These are phyloP conservation scores for Chaetoceros tenuissimus DNA, from an alignment of 108 stramenopile species.

Conservation along the genomic window DNA sequence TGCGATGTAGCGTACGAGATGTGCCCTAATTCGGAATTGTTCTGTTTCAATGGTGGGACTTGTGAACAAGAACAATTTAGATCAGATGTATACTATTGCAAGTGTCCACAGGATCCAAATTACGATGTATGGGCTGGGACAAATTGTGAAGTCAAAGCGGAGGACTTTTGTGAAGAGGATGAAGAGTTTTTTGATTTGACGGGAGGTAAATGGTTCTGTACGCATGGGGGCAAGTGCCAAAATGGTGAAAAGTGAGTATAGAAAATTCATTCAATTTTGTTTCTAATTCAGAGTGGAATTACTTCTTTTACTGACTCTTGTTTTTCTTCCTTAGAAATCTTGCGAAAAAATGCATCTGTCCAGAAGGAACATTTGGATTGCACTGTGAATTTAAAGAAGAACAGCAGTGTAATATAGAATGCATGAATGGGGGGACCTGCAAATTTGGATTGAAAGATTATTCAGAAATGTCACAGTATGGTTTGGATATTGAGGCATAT, in stretches of 20 bases:
- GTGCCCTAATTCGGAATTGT: background rate
- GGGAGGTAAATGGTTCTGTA: background rate
- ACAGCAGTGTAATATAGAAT: background rate
- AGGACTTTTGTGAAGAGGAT: background rate
- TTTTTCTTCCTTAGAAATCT: background rate
- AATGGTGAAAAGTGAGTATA: background rate
- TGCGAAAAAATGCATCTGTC: background rate
- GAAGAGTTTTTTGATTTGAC: background rate
- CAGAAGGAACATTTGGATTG: background rate
- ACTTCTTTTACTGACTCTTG: no score
- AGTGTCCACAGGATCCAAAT: background rate
- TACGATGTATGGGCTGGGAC: background rate
- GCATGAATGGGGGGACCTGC: constrained; percentile 7
- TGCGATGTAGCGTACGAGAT: background rate
- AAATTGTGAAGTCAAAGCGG: background rate
- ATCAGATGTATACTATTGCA: background rate
- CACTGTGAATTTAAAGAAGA: background rate
- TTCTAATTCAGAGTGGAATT: no score
- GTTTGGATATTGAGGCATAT: background rate
- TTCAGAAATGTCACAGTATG: background rate
- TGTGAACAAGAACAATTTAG: background rate
- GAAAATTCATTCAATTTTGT: no score
- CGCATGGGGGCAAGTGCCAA: background rate
- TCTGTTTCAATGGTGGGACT: background rate
- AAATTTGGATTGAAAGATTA: constrained; percentile 2